Percentiles rank a stretch among this genome's conserved stretches.
Conservation (phyloP, 139 green algal genomes). For the Limnomonas spitsbergensis region DNA sequence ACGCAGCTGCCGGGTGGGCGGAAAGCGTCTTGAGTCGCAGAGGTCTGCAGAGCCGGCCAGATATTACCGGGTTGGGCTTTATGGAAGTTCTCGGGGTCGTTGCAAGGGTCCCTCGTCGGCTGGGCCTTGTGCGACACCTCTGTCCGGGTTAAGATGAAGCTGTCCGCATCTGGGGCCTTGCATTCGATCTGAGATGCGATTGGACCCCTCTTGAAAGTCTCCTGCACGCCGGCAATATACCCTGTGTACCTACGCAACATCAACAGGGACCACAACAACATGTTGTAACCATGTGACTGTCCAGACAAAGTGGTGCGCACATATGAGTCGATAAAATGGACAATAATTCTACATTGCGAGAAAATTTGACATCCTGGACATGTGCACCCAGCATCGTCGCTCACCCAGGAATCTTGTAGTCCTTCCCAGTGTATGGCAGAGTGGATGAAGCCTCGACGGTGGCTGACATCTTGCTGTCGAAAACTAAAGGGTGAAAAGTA, state of each 20-base stretch:
- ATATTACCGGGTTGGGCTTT: constrained; percentile 54
- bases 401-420: constrained; percentile 65
- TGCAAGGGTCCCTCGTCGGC: constrained; percentile 54
- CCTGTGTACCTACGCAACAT: constrained; percentile 14
- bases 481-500: too few relatives aligned
- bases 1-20: constrained; percentile 64
- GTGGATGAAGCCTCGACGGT: not conserved
- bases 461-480: too few relatives aligned
- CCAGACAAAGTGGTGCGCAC: too few relatives aligned
- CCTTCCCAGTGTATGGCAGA: constrained; percentile 45
- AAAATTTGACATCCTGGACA: not conserved
- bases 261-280: not conserved
- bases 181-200: constrained; percentile 64
- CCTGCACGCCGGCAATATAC: constrained; percentile 23
- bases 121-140: constrained; percentile 27
- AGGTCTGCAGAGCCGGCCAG: constrained; percentile 59
- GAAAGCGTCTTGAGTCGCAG: constrained; percentile 51
- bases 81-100: constrained; percentile 53
- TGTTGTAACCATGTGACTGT: too few relatives aligned
- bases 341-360: too few relatives aligned
- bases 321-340: too few relatives aligned
- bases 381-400: not conserved
- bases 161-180: constrained; percentile 46
- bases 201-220: constrained; percentile 70
- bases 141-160: constrained; percentile 66